Conservation (phyloP, 129 eudicot genomes). For the Oenanthe sinensis region DNA sequence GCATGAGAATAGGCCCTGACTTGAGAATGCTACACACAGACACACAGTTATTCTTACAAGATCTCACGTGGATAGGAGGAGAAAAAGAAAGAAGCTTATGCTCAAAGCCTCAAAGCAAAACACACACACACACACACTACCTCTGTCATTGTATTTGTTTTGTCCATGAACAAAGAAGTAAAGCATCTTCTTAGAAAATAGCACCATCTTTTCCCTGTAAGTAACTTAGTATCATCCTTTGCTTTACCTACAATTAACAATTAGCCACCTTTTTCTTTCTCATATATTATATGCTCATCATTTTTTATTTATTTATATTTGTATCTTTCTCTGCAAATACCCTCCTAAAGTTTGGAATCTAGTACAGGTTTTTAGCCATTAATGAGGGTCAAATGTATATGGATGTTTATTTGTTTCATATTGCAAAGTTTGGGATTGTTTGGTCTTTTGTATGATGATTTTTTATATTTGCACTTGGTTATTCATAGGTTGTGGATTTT, state of each 20-base stretch:
- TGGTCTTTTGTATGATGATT: constrained; percentile 2
- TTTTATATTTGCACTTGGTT: background rate
- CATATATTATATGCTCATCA: constrained; percentile 10
- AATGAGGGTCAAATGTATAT: constrained; percentile 27
- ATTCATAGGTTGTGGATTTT: background rate
- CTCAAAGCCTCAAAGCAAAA: constrained; percentile 27
- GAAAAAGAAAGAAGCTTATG: constrained; percentile 46
- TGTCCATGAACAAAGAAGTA: constrained; percentile 41
- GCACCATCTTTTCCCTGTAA: constrained; percentile 45
- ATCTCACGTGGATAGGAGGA: constrained; percentile 31
- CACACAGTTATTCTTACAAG: constrained; percentile 20
- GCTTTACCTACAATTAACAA: constrained; percentile 82
- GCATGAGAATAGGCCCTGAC: constrained; percentile 24
- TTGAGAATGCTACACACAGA: constrained; percentile 12
- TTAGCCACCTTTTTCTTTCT: constrained; percentile 30
- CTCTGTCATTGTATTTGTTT: constrained; percentile 18
- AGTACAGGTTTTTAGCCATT: constrained; percentile 28
- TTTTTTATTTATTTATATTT: background rate
- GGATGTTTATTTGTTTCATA: constrained; percentile 9
- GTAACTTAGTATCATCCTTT: constrained; percentile 45
- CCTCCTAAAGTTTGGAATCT: constrained; percentile 70
- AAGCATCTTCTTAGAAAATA: constrained; percentile 44
- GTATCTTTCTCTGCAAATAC: constrained; percentile 37
- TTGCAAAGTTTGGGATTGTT: constrained; percentile 4
- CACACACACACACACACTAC: constrained; percentile 14